phyloP scores from a whole-genome alignment of 495 filamentous ascomycete genomes.

The Hypomontagnella submonticulosa region DNA sequence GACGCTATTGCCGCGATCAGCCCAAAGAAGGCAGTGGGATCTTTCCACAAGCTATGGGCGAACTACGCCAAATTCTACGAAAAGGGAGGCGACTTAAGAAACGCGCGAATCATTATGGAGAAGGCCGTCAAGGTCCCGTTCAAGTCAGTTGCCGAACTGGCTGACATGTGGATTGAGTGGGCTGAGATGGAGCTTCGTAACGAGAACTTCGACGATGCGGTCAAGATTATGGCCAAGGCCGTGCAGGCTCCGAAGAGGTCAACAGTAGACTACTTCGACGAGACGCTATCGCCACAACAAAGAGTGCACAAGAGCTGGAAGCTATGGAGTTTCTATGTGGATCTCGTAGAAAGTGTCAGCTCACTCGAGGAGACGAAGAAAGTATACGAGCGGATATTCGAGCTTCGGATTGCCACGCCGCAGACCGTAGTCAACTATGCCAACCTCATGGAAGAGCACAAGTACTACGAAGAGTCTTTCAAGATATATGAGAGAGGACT shows the following conservation, averaged over 20 bases:
- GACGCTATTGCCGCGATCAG: slow-evolving; percentile 92
- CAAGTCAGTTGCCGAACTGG: slow-evolving; percentile 92
- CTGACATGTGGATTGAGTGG: slow-evolving; percentile 99
- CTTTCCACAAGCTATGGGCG: slow-evolving; percentile 94
- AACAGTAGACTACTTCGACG: slow-evolving; percentile 98
- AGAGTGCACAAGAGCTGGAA: slow-evolving; percentile 99
- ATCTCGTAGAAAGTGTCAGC: slow-evolving; percentile 93
- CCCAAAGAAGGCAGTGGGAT: slow-evolving; percentile 93
- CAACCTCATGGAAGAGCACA: slow-evolving; percentile 93
- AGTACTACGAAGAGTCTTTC: slow-evolving; percentile 97
- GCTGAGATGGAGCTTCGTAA: slow-evolving; percentile 96
- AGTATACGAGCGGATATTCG: slow-evolving; percentile 97
- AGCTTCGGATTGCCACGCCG: slow-evolving; percentile 96
- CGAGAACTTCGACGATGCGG: slow-evolving; percentile 94
- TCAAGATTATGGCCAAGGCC: slow-evolving; percentile 96
- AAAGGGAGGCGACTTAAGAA: slow-evolving; percentile 83
- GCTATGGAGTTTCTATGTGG: slow-evolving; percentile 99
- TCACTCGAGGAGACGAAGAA: slow-evolving; percentile 92
- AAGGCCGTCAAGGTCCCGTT: slow-evolving; percentile 98
- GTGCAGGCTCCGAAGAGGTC: slow-evolving; percentile 94
- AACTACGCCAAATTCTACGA: slow-evolving; percentile 99
- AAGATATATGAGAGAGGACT: slow-evolving; percentile 97
- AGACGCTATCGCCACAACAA: slow-evolving; percentile 92
- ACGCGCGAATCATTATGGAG: slow-evolving; percentile 91
- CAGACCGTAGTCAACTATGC: slow-evolving; percentile 99